A percentile compares a stretch with the other conserved stretches of the same genome.
These are phyloP conservation scores for Tricholoma saponaceum DNA, from an alignment of 768 basidiomycete species.

Conservation along the genomic window DNA sequence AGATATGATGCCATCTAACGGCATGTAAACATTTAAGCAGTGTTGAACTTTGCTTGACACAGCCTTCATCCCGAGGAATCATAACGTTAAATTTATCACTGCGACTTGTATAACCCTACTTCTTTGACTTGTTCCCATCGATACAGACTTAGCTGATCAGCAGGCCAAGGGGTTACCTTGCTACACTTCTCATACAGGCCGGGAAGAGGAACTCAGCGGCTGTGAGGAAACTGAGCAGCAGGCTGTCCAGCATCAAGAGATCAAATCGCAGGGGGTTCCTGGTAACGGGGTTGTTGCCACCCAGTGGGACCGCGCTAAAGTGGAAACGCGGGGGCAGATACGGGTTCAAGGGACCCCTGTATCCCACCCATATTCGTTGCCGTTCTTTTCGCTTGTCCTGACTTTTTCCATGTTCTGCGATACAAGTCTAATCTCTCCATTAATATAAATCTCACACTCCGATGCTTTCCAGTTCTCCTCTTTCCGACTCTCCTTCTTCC, in stretches of 20 bases:
- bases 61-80: background rate
- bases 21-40: background rate
- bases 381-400: slow-evolving; percentile 17
- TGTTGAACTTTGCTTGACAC: slow-evolving; percentile 5
- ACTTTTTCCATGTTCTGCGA: slow-evolving; percentile 19
- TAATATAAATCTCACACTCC: slow-evolving; percentile 17
- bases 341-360: slow-evolving; percentile 9
- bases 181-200: background rate
- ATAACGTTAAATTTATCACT: too few species aligned
- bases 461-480: slow-evolving; percentile 24
- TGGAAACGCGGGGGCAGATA: slow-evolving; percentile 15
- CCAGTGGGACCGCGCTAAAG: background rate
- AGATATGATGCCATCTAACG: background rate
- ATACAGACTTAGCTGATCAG: background rate
- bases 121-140: background rate
- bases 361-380: too few species aligned
- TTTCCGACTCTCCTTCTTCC: slow-evolving; percentile 13
- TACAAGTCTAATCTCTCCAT: slow-evolving; percentile 16
- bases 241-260: background rate
- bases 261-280: slow-evolving; percentile 20
- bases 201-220: background rate
- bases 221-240: background rate
- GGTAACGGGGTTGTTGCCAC: slow-evolving; percentile 17
- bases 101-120: background rate
- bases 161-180: background rate